These are phyloP conservation scores for Barbatosphaeria neglecta DNA, from an alignment of 495 filamentous ascomycete genomes.

Conservation along the genomic window DNA sequence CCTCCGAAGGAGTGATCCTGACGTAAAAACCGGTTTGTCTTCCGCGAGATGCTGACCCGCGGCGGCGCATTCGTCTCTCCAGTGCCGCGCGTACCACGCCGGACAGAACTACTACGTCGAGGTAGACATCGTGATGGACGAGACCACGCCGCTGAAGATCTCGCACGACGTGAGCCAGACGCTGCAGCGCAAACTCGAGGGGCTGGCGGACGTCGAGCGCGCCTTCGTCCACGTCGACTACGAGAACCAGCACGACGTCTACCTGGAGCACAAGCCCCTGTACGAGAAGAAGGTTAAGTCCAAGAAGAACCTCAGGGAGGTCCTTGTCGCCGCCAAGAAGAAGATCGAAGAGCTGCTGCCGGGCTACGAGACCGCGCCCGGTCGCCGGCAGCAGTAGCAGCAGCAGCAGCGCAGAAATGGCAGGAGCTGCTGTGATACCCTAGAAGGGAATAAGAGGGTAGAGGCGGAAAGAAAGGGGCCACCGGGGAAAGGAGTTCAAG, in stretches of 20 bases:
- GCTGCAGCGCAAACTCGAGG: conserved; percentile 44
- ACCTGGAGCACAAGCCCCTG: conserved; percentile 43
- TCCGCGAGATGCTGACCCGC: conserved; percentile 2
- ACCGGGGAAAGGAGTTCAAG: no score
- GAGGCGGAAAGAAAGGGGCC: no score
- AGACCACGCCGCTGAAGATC: conserved; percentile 32
- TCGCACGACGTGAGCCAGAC: conserved; percentile 44
- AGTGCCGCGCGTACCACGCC: conserved; percentile 43
- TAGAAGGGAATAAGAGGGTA: no score
- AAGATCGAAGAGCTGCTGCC: conserved; percentile 11
- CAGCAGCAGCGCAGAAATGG: background rate
- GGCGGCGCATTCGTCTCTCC: no score
- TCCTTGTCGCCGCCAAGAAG: conserved; percentile 25
- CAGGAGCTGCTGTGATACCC: no score
- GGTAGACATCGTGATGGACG: conserved; percentile 47
- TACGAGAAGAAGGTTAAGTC: conserved; percentile 27
- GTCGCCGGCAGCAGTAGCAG: background rate
- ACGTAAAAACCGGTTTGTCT: conserved; percentile 1
- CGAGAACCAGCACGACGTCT: conserved; percentile 32
- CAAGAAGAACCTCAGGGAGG: conserved; percentile 22
- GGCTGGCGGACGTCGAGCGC: conserved; percentile 38
- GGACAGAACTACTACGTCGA: conserved; percentile 46
- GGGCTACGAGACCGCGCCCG: background rate
- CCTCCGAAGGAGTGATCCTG: no score
- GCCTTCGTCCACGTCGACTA: conserved; percentile 50